phyloP scores from a whole-genome alignment of 2,329 filamentous ascomycete genomes.

The Cercospora zeae-maydis region DNA sequence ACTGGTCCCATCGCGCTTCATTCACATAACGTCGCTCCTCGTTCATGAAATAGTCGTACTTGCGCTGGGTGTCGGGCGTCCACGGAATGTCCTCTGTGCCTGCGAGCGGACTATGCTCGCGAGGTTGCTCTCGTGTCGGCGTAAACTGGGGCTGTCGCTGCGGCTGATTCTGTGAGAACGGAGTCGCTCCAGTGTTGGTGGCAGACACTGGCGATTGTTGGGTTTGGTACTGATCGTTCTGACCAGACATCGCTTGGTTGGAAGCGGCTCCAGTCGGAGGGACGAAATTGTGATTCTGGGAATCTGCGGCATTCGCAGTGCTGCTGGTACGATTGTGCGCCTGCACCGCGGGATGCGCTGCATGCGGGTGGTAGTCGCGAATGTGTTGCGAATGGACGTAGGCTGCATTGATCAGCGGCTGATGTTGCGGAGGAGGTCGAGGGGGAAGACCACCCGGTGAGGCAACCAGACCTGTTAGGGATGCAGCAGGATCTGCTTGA shows the following conservation, averaged over 20 bases:
- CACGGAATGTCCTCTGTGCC: slow-evolving; percentile 47
- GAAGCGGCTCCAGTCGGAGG: slow-evolving; percentile 10
- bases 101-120: slow-evolving; percentile 7
- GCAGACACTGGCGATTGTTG: slow-evolving; percentile 10
- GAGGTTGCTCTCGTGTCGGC: slow-evolving; percentile 31
- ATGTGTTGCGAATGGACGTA: slow-evolving; percentile 49
- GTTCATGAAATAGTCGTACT: slow-evolving; percentile 68
- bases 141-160: slow-evolving; percentile 4
- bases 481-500: slow-evolving; percentile 32
- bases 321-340: slow-evolving; percentile 29
- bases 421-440: slow-evolving; percentile 49
- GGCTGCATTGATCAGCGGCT: slow-evolving; percentile 47
- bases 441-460: slow-evolving; percentile 46
- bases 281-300: slow-evolving; percentile 18
- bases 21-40: slow-evolving; percentile 73
- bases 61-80: slow-evolving; percentile 58
- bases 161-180: neutral
- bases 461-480: slow-evolving; percentile 29
- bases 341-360: slow-evolving; percentile 37
- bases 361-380: slow-evolving; percentile 50
- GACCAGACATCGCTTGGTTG: neutral
- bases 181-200: neutral
- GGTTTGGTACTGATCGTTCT: slow-evolving; percentile 3
- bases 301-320: slow-evolving; percentile 29
- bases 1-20: slow-evolving; percentile 77